Conservation (phyloP, 176 grass and related monocot species). For the Eleusine coracana region DNA sequence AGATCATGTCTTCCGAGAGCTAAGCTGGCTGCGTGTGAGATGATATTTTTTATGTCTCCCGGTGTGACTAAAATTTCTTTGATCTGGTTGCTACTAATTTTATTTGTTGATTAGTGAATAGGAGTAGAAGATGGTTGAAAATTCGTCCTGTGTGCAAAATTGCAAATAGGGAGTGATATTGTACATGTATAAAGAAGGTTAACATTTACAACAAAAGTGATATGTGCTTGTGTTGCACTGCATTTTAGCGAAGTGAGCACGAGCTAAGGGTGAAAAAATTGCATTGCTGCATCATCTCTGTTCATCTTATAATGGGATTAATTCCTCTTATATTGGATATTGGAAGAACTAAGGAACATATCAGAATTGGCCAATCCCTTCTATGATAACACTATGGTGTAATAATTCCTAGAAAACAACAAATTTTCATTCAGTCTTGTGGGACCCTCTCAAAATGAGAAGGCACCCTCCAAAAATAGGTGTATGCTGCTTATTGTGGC, state of each 20-base stretch:
- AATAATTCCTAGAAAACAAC: too few species aligned
- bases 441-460: slow-evolving; percentile 23
- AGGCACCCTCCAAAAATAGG: slow-evolving; percentile 25
- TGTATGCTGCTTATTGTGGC: slow-evolving; percentile 36
- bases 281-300: background rate
- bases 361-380: too few species aligned
- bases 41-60: background rate
- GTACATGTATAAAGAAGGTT: slow-evolving; percentile 26
- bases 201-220: slow-evolving; percentile 16
- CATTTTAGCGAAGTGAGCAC: background rate
- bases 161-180: background rate
- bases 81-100: slow-evolving; percentile 33
- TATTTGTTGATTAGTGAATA: slow-evolving; percentile 24
- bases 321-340: too few species aligned
- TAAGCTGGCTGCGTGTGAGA: slow-evolving; percentile 14
- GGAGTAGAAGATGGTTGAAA: slow-evolving; percentile 9
- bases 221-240: background rate
- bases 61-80: slow-evolving; percentile 36
- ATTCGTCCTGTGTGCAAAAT: slow-evolving; percentile 11
- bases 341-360: too few species aligned
- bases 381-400: too few species aligned
- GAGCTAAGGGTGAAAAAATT: background rate
- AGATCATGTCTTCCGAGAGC: slow-evolving; percentile 70
- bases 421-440: background rate
- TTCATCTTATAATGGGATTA: too few species aligned